Conservation (phyloP, 257 asterid species). For the Solanum chmielewskii region DNA sequence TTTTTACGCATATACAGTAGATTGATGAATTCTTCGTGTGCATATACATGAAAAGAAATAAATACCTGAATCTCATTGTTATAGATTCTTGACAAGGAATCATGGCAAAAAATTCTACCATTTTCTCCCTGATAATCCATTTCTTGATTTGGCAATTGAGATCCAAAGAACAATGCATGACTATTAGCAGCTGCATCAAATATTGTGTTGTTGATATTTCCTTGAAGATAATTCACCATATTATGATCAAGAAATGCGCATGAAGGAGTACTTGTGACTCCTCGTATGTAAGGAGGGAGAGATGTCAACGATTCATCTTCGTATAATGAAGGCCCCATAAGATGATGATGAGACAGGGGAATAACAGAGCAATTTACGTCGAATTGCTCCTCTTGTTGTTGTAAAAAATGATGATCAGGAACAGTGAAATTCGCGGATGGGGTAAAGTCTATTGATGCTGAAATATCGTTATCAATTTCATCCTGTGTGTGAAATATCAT, state of each 20-base stretch:
- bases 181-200: slow-evolving; percentile 30
- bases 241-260: slow-evolving; percentile 40
- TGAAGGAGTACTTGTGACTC: slow-evolving; percentile 19
- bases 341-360: not conserved
- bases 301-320: slow-evolving; percentile 43
- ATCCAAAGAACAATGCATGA: slow-evolving; percentile 27
- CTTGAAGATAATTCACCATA: slow-evolving; percentile 29
- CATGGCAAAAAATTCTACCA: slow-evolving; percentile 46
- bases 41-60: not conserved
- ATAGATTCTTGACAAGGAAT: slow-evolving; percentile 36
- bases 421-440: slow-evolving; percentile 27
- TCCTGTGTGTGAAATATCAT: slow-evolving; percentile 32
- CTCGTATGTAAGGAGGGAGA: slow-evolving; percentile 27
- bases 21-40: not conserved
- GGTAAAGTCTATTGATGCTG: slow-evolving; percentile 71
- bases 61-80: slow-evolving; percentile 65
- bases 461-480: slow-evolving; percentile 56
- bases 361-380: slow-evolving; percentile 4
- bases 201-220: slow-evolving; percentile 24
- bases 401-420: slow-evolving; percentile 28
- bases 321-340: slow-evolving; percentile 26
- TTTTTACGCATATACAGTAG: not conserved
- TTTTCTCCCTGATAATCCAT: slow-evolving; percentile 57
- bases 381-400: slow-evolving; percentile 31
- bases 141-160: slow-evolving; percentile 44